A percentile compares a stretch with the other conserved stretches of the same genome.
phyloP scores from a whole-genome alignment of 352 stramenopile genomes.

The Phytophthora sansomeana region DNA sequence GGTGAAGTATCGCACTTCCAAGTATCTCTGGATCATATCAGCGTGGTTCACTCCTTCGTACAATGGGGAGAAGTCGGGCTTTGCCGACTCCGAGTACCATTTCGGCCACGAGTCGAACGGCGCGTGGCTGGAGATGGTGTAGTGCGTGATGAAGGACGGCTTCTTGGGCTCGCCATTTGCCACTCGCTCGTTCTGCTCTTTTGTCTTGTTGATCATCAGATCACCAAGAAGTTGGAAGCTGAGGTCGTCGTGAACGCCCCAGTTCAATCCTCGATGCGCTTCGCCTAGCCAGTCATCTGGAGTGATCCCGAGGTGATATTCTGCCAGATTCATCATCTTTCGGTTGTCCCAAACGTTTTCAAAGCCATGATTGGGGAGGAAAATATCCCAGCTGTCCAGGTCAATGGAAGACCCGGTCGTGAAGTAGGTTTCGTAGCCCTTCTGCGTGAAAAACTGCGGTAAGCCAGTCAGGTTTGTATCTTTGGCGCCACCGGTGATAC shows the following conservation, averaged over 20 bases:
- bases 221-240: conserved; percentile 55
- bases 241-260: conserved; percentile 64
- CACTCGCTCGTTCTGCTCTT: conserved; percentile 38
- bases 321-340: conserved; percentile 48
- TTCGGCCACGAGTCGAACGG: conserved; percentile 45
- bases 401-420: conserved; percentile 49
- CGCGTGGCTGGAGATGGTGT: conserved; percentile 70
- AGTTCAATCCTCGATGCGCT: conserved; percentile 32
- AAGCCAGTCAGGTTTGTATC: conserved; percentile 44
- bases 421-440: conserved; percentile 60
- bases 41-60: conserved; percentile 34
- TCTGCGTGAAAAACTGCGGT: conserved; percentile 59
- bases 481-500: conserved; percentile 37
- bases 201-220: conserved; percentile 53
- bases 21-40: conserved; percentile 42
- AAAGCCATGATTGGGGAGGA: conserved; percentile 57
- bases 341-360: conserved; percentile 46
- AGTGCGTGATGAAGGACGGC: conserved; percentile 63
- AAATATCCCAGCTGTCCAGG: conserved; percentile 58
- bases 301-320: conserved; percentile 42
- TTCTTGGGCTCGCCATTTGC: conserved; percentile 33
- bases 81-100: conserved; percentile 42
- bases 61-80: conserved; percentile 52
- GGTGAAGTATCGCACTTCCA: conserved; percentile 55
- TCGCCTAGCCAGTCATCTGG: conserved; percentile 40